phyloP scores from a whole-genome alignment of 352 stramenopile species.

The Phytopythium cucurbitacearum region DNA sequence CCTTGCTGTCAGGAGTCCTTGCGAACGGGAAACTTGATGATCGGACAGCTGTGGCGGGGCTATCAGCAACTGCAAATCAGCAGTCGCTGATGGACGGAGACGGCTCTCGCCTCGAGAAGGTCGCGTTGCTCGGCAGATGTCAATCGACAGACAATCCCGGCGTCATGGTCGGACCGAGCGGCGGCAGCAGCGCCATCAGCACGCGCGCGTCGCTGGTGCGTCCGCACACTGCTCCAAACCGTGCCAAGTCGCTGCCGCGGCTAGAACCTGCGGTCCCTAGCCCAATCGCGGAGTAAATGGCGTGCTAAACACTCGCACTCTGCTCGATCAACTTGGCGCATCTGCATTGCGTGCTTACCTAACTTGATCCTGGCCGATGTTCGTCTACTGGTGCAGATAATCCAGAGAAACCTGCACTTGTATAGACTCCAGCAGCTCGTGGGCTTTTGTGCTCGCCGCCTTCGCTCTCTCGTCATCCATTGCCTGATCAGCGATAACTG shows the following conservation, averaged over 20 bases:
- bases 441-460: slow-evolving; percentile 6
- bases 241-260: slow-evolving; percentile 44
- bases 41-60: not conserved
- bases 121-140: slow-evolving; percentile 32
- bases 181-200: not conserved
- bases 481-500: no score
- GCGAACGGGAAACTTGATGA: slow-evolving; percentile 1
- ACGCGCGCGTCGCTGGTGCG: slow-evolving; percentile 10
- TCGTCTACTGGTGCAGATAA: no score
- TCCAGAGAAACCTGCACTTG: slow-evolving; percentile 9
- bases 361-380: no score
- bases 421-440: slow-evolving; percentile 11
- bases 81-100: slow-evolving; percentile 15
- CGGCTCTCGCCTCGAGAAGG: slow-evolving; percentile 34
- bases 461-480: slow-evolving; percentile 3
- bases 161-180: not conserved
- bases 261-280: slow-evolving; percentile 12
- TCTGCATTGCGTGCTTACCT: no score
- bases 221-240: slow-evolving; percentile 45
- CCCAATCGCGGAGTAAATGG: no score
- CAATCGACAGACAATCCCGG: slow-evolving; percentile 22
- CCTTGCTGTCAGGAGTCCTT: slow-evolving; percentile 10
- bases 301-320: no score
- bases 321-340: no score
- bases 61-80: slow-evolving; percentile 1